These are phyloP conservation scores for Coemansia sp. DNA, from an alignment of 192 early-diverging fungal species.

Conservation along the genomic window DNA sequence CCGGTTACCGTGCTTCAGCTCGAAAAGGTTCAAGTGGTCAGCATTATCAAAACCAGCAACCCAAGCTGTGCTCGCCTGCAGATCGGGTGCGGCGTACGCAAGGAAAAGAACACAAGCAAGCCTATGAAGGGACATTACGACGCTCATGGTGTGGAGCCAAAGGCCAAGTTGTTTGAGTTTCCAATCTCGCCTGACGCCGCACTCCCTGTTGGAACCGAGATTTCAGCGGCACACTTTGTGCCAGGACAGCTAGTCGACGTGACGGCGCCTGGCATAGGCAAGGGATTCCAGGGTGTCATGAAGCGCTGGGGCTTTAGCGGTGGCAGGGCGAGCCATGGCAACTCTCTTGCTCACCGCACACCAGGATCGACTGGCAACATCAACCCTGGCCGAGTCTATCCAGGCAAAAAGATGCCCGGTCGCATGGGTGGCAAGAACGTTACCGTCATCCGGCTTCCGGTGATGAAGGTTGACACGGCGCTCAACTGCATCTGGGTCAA, in stretches of 20 bases:
- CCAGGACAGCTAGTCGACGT: conserved; percentile 95
- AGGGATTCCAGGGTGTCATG: conserved; percentile 97
- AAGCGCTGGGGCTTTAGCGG: conserved; percentile 94
- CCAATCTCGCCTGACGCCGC: conserved; percentile 80
- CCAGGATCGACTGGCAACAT: conserved; percentile 86
- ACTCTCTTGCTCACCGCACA: conserved; percentile 83
- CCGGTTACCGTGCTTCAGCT: conserved; percentile 85
- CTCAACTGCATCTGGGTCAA: conserved; percentile 91
- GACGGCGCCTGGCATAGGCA: conserved; percentile 81
- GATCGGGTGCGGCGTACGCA: conserved; percentile 62
- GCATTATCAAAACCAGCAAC: conserved; percentile 52
- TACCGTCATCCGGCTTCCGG: conserved; percentile 78
- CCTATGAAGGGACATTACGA: conserved; percentile 76
- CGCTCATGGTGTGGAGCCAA: conserved; percentile 67
- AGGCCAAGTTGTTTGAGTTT: conserved; percentile 80
- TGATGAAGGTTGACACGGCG: conserved; percentile 81
- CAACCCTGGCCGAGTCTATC: conserved; percentile 85
- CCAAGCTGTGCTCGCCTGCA: conserved; percentile 53
- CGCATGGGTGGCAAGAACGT: conserved; percentile 84
- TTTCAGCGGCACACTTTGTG: conserved; percentile 87
- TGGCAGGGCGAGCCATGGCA: conserved; percentile 91
- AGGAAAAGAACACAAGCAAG: conserved; percentile 63
- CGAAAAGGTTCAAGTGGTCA: conserved; percentile 66
- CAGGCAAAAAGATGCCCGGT: conserved; percentile 98
- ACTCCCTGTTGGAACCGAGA: conserved; percentile 58